Evolutionary conservation across 768 basidiomycete species (phyloP), one percentile per base, ranked within the genome.

Genomic region (Suillus paluster): DNA sequence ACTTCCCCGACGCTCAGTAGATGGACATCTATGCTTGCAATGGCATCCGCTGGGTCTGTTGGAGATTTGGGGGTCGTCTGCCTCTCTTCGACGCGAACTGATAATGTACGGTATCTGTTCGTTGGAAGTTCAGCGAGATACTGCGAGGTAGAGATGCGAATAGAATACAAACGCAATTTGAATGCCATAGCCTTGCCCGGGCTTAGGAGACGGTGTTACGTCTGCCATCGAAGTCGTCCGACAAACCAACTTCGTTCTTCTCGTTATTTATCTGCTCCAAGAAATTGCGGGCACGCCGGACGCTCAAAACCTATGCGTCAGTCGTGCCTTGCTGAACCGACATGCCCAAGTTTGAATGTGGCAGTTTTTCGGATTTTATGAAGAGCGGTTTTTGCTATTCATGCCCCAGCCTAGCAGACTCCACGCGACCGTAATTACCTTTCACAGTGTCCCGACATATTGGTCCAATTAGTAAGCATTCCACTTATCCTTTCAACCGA

Each of bases 21-120:
- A 61, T 84, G 82, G 66, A 77, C 80, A 58, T 84, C 81, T 62
- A 84, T 77, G 30, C 72, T 64, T 45, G 75, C 61, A 68, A 81
- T 72, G 58, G 68, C 73, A 56, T 70, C 57, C 19, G 71, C 70
- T 15, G 76, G 70, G 44, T 77, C 73, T 10, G 36, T 21, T 2
- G 49, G n/a, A 4, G 34, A 46, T 27, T 30, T 48, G 21, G 57
- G 27, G 19, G 58, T 50, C 25, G 39, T n/a, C 14, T 59, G 23
- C 21, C 41, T 58, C 30, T 70, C 64, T 49, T 70, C 73, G 63
- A 76, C 71, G 45, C 74, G 75, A 56, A 75, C 74, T 17, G 77
- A 78, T 19, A 80, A 70, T 2, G 79, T 80, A 25, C 79, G 76
- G 59, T 70, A 73, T 19, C 71, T 73, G 55, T 14, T 21, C 19